Evolutionary conservation across 805 yeast genomes (phyloP), one percentile per base, ranked within the genome.

Genomic region (Candida sithepensis): DNA sequence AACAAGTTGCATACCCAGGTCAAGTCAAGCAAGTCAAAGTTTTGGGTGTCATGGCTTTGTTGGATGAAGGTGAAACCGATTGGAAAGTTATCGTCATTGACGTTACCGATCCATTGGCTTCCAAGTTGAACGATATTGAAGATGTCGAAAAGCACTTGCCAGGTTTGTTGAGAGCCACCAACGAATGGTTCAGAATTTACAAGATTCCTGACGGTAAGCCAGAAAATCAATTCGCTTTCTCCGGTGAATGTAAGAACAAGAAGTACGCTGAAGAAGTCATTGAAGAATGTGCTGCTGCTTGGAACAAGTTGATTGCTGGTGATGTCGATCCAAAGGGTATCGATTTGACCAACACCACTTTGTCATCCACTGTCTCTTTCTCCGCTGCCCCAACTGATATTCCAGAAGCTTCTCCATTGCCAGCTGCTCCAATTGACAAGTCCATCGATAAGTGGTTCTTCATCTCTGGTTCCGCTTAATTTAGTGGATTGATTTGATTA

Each of bases 201-300:
- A 94, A 94, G 73, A 79, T 90, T 59, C 97, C 99, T 46, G 99
- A 92, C 69, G 99, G 98, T 53, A 94, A 94, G 79, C 96, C 96
- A 61, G 88, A 82, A 72, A 94, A 94, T 73, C 86, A 85, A 71
- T 92, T 94, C 69, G 98, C 97, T n/a, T 90, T 89, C 82, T 79
- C 88, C 51, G 99, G 97, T 56, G 89, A 87, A 68, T 88, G 89
- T 76, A 87, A 87, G 72, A 82, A 83, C 78, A 87, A 81, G 74
- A 76, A 80, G 63, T 90, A 91, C 65, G 96, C 99, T 50, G 77
- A 87, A 59, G 89, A 86, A 56, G 80, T 91, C 57, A 79, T 92
- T 57, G 75, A 80, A 63, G 96, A 89, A 71, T 88, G 96, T 65
- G 69, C 78, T 63, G 84, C 80, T 59, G 88, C 96, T 46, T 92